Conservation (phyloP, 1,139 yeast species). For the Pichia sp. region DNA sequence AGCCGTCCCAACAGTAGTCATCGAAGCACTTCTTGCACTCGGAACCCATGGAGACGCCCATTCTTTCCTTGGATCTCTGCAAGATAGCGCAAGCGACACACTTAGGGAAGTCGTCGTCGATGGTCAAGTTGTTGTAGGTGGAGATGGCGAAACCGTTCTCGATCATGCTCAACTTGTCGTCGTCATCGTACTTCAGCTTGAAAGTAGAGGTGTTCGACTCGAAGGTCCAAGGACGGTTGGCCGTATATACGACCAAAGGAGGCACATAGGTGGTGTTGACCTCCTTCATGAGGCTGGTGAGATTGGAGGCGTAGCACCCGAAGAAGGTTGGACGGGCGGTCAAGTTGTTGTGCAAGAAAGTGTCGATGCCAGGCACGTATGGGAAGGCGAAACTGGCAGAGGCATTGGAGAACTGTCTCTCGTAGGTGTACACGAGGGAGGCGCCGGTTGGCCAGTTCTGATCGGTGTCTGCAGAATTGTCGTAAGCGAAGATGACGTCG, state of each 20-base stretch:
- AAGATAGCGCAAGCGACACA: conserved; percentile 89
- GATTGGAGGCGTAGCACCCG: conserved; percentile 74
- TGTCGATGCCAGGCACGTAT: conserved; percentile 70
- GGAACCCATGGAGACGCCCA: conserved; percentile 56
- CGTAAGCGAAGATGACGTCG: conserved; percentile 79
- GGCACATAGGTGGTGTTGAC: conserved; percentile 42
- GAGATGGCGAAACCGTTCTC: conserved; percentile 78
- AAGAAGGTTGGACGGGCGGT: conserved; percentile 73
- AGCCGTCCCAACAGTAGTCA: conserved; percentile 73
- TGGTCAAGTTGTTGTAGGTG: conserved; percentile 67
- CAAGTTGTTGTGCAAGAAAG: conserved; percentile 59
- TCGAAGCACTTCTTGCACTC: conserved; percentile 73
- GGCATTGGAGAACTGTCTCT: conserved; percentile 55
- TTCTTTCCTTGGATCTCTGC: conserved; percentile 76
- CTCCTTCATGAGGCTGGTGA: conserved; percentile 45
- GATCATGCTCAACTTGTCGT: conserved; percentile 59
- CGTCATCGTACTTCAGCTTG: conserved; percentile 56
- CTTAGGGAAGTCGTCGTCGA: conserved; percentile 68
- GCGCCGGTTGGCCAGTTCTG: conserved; percentile 75
- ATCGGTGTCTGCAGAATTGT: conserved; percentile 76
- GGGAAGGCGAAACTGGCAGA: conserved; percentile 74
- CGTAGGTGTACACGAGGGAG: conserved; percentile 60
- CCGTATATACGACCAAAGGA: conserved; percentile 75
- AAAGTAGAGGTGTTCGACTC: conserved; percentile 71
- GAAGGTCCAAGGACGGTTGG: conserved; percentile 68